A percentile compares a stretch with the other conserved stretches of the same genome.
phyloP scores from a whole-genome alignment of 352 stramenopile species.

The Thraustochytrium striatum region DNA sequence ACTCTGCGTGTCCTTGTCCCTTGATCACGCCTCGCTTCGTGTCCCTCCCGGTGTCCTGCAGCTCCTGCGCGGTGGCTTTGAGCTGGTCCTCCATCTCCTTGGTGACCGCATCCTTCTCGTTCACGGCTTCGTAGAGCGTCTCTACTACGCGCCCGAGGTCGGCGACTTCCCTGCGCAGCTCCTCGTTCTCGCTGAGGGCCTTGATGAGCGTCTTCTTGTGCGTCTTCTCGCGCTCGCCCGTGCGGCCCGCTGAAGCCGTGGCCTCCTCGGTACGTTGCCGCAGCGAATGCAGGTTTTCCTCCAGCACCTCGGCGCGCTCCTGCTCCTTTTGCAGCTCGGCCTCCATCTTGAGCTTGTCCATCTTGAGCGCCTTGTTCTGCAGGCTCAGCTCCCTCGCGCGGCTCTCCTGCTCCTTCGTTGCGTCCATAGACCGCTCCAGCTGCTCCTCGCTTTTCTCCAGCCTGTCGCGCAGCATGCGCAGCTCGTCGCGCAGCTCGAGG shows the following conservation, averaged over 20 bases:
- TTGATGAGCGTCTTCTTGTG: conserved; percentile 47
- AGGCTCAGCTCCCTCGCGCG: conserved; percentile 57
- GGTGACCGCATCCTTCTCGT: neutral
- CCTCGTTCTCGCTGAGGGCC: conserved; percentile 24
- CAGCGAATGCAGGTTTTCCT: conserved; percentile 34
- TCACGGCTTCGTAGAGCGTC: conserved; percentile 42
- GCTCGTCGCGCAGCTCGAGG: conserved; percentile 41
- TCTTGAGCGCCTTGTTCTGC: conserved; percentile 53
- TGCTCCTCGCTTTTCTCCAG: conserved; percentile 20
- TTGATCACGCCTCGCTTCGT: conserved; percentile 10
- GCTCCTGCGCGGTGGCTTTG: conserved; percentile 1
- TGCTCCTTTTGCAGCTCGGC: conserved; percentile 43
- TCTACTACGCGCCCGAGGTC: neutral
- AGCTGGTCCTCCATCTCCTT: neutral
- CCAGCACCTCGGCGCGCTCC: conserved; percentile 19
- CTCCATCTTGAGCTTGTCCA: conserved; percentile 49
- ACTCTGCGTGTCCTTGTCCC: neutral
- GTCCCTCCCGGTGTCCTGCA: conserved; percentile 41
- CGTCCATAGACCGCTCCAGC: conserved; percentile 33
- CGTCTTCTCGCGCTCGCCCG: conserved; percentile 1
- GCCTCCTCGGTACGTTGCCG: conserved; percentile 27
- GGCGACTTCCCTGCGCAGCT: conserved; percentile 21
- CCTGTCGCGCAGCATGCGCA: neutral
- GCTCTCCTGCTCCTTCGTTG: conserved; percentile 19
- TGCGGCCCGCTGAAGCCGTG: neutral